phyloP scores from a whole-genome alignment of 2,329 filamentous ascomycete species.

The Hansfordia pulvinata region DNA sequence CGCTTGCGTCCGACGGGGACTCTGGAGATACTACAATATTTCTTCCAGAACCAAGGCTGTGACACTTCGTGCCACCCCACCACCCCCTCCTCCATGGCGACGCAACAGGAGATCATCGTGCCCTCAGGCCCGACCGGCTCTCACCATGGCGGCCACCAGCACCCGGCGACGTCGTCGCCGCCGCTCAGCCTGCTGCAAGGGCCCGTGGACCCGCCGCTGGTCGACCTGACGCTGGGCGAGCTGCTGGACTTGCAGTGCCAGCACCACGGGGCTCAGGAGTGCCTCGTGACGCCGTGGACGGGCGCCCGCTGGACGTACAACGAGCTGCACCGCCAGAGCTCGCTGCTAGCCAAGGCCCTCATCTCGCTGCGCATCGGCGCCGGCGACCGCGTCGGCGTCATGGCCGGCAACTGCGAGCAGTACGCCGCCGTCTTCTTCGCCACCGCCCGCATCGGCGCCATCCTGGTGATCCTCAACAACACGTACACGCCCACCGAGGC shows the following conservation, averaged over 20 bases:
- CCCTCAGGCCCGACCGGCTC: too few species aligned
- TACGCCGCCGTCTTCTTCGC: constrained; percentile 68
- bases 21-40: too few species aligned
- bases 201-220: constrained; percentile 52
- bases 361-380: constrained; percentile 51
- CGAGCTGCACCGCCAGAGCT: constrained; percentile 47
- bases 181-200: constrained; percentile 51
- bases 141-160: too few species aligned
- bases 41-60: too few species aligned
- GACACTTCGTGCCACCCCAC: background rate
- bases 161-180: constrained; percentile 14
- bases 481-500: constrained; percentile 66
- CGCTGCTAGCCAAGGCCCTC: constrained; percentile 49
- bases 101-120: constrained; percentile 8
- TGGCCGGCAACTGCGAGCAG: constrained; percentile 70
- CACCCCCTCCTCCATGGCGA: constrained; percentile 9
- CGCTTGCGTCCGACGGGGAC: too few species aligned
- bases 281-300: constrained; percentile 63
- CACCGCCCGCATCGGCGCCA: constrained; percentile 50
- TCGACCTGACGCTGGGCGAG: constrained; percentile 60
- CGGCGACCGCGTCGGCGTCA: constrained; percentile 61
- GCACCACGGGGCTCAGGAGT: constrained; percentile 51
- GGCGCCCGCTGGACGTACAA: constrained; percentile 61
- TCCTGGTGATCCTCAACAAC: constrained; percentile 69
- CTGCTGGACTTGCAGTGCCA: constrained; percentile 58